Evolutionary conservation across 2,329 filamentous ascomycete genomes (phyloP), one percentile per base, ranked within the genome.

Genomic region (Ophiostoma sp.): DNA sequence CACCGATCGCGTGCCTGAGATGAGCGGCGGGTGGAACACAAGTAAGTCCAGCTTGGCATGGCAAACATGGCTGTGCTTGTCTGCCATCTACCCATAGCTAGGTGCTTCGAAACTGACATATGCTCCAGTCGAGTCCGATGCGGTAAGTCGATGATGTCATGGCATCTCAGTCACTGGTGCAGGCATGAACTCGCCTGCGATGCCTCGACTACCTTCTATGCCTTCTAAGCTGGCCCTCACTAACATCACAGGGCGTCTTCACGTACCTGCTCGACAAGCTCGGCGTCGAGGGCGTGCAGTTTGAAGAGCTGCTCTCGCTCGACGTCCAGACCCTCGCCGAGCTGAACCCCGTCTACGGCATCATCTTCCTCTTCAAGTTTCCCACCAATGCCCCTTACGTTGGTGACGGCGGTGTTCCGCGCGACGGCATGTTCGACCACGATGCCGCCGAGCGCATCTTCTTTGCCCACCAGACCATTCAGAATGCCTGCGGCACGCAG

Each of bases 351-450:
- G 84, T 97, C 67, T 96, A 97, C 81, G 95, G 95, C 75, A 92
- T 99, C 73, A 97, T 99, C 76, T 99, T 99, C 80, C 91, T 99
- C 78, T 99, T 99, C 88, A 98, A 97, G 81, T 99, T 91, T 80
- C 91, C 87, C 66, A 93, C 87, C 70, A 88, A 90, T 76, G 85
- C 79, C 70, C 85, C 82, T 74, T 89, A 83, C 81, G 86, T 81
- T 49, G 78, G 78, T 70, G 80, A 84, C 58, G 83, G 86, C 68
- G 83, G 86, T 67, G 84, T 84, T 62, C 93, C 93, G 0, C 85
- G 87, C 72, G 93, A 98, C 77, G 95, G 95, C 70, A 83, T 81
- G 45, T 97, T 92, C 78, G 93, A 97, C 80, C 82, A 87, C 73
- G 83, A 82, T 16, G 92, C 92, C 14, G 82, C 90, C 18, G 88